Conservation (phyloP, 306 rosid species). For the Cicer chorassanicum region DNA sequence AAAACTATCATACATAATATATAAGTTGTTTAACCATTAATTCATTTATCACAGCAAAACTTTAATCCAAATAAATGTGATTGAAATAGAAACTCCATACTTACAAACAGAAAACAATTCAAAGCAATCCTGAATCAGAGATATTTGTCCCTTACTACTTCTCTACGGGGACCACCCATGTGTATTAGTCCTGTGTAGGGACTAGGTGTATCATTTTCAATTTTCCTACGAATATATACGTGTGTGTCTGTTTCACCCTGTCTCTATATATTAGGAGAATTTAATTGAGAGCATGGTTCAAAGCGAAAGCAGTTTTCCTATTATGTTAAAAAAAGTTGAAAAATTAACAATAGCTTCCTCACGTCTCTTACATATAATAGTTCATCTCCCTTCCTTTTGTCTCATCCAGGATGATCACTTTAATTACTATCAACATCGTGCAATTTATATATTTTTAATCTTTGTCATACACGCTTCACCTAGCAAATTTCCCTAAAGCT, state of each 20-base stretch:
- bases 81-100: not conserved
- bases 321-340: not conserved
- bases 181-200: conserved; percentile 30
- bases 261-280: not conserved
- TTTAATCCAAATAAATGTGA: conserved; percentile 7
- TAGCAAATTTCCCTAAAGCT: conserved; percentile 8
- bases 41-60: not conserved
- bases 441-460: not conserved
- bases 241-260: conserved; percentile 4
- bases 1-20: not conserved
- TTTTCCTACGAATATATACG: not conserved
- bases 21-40: not conserved
- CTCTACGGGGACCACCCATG: conserved; percentile 33
- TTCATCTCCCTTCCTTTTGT: conserved; percentile 22
- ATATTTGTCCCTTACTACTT: not conserved
- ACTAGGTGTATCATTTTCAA: not conserved
- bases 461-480: not conserved
- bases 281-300: not conserved
- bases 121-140: conserved; percentile 20
- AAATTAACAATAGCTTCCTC: not conserved
- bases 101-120: not conserved
- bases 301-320: not conserved
- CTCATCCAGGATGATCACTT: conserved; percentile 4
- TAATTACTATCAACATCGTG: conserved; percentile 34
- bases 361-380: not conserved